These are phyloP conservation scores for Stachybotrys chartarum DNA, from an alignment of 2,329 filamentous ascomycete species.

Conservation along the genomic window DNA sequence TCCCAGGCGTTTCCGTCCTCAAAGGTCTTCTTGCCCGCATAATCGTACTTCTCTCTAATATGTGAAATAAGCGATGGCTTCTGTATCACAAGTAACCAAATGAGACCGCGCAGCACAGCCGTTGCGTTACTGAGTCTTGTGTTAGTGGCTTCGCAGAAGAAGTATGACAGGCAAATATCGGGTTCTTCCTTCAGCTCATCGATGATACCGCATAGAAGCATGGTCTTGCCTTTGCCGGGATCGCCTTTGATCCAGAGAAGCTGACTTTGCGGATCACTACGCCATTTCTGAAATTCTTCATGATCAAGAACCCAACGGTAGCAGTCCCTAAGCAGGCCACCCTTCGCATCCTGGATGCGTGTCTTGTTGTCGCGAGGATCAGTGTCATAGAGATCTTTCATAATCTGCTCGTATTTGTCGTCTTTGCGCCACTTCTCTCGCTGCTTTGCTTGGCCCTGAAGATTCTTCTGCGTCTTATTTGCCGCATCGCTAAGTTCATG, in stretches of 20 bases:
- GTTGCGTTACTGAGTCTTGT: conserved; percentile 26
- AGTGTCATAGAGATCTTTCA: conserved; percentile 15
- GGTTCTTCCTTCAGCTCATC: conserved; percentile 6
- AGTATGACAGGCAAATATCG: conserved; percentile 12
- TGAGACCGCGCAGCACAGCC: conserved; percentile 33
- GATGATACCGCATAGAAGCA: conserved; percentile 21
- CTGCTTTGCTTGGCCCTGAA: conserved; percentile 3
- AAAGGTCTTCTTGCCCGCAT: conserved; percentile 26
- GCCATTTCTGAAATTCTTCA: conserved; percentile 10
- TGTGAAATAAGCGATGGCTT: conserved; percentile 23
- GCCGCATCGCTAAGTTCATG: conserved; percentile 4
- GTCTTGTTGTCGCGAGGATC: conserved; percentile 25
- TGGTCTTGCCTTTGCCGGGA: conserved; percentile 33
- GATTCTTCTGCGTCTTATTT: background rate
- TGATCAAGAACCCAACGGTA: conserved; percentile 28
- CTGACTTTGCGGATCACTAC: conserved; percentile 2
- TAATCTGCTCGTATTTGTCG: conserved; percentile 11
- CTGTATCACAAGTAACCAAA: conserved; percentile 29
- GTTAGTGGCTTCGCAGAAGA: conserved; percentile 36
- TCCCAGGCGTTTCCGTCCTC: conserved; percentile 28
- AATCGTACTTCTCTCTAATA: conserved; percentile 24
- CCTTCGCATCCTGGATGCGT: conserved; percentile 26
- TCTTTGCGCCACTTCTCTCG: conserved; percentile 6
- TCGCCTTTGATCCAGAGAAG: no score
- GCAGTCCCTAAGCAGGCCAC: conserved; percentile 19